These are phyloP conservation scores for Acacia confusa DNA, from an alignment of 306 rosid genomes.

Conservation along the genomic window DNA sequence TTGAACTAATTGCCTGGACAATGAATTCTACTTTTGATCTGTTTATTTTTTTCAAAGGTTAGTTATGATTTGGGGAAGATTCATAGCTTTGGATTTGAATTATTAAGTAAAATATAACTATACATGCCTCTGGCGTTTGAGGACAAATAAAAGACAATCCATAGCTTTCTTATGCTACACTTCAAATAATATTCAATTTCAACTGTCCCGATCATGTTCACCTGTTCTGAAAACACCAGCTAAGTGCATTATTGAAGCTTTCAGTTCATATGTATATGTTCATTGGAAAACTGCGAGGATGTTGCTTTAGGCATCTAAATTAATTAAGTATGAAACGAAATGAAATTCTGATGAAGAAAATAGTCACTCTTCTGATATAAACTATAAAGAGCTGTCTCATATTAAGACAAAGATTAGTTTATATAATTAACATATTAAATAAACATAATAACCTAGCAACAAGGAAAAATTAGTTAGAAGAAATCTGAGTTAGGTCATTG, in stretches of 20 bases:
- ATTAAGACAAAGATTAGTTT: not conserved
- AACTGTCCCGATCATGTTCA: slow-evolving; percentile 32
- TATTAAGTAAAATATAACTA: slow-evolving; percentile 21
- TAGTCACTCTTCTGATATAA: not conserved
- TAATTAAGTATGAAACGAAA: not conserved
- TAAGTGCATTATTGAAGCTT: slow-evolving; percentile 20
- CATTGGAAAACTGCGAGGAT: slow-evolving; percentile 10
- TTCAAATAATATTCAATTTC: slow-evolving; percentile 30
- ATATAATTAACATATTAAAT: not conserved
- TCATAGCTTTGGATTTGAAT: slow-evolving; percentile 27
- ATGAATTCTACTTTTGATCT: slow-evolving; percentile 8
- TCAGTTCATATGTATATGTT: not conserved
- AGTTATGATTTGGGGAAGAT: slow-evolving; percentile 54
- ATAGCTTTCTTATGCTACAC: slow-evolving; percentile 44
- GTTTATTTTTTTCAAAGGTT: slow-evolving; percentile 25
- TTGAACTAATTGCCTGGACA: slow-evolving; percentile 20
- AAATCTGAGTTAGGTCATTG: not conserved
- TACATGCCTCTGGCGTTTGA: not conserved
- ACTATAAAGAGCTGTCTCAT: not conserved
- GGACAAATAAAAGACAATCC: not conserved
- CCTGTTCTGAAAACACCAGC: slow-evolving; percentile 26
- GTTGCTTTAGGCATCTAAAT: not conserved
- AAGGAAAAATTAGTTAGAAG: not conserved
- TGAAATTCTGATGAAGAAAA: not conserved
- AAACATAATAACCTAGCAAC: not conserved